A percentile compares a stretch with the other conserved stretches of the same genome.
phyloP scores from a whole-genome alignment of 73 alveolate genomes.

The Tetrahymena borealis region DNA sequence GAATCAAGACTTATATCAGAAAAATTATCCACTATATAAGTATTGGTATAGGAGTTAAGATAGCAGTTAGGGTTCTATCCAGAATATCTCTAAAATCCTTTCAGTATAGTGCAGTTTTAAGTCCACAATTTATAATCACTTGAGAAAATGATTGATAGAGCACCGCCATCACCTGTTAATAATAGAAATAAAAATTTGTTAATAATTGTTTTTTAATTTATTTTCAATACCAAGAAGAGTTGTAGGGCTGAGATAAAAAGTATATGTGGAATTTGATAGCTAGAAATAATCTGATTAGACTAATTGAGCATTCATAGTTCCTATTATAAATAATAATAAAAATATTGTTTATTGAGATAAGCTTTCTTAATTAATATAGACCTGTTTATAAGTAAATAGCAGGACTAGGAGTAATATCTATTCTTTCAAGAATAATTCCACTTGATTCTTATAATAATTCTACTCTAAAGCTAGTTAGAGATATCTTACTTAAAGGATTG shows the following conservation, averaged over 20 bases:
- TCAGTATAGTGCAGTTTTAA: not conserved
- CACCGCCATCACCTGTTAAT: not conserved
- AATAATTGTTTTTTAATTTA: not conserved
- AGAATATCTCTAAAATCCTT: not conserved
- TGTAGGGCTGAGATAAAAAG: not conserved
- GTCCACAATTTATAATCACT: not conserved
- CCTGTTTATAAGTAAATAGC: not conserved
- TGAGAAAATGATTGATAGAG: not conserved
- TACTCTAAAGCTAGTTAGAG: not conserved
- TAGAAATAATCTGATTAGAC: not conserved
- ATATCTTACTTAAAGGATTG: not conserved
- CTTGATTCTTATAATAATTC: not conserved
- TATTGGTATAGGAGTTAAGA: not conserved
- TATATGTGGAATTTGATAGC: not conserved
- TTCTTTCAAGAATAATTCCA: not conserved
- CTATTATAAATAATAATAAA: not conserved
- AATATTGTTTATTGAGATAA: not conserved
- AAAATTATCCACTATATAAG: not conserved
- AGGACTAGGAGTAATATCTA: not conserved
- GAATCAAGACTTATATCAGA: not conserved
- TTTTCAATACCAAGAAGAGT: not conserved
- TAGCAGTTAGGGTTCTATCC: not conserved
- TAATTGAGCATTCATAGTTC: not conserved
- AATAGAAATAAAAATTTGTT: not conserved
- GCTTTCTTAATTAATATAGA: no score